Evolutionary conservation across 2,329 filamentous ascomycete genomes (phyloP).

Genomic region (Penicillium sp.): DNA sequence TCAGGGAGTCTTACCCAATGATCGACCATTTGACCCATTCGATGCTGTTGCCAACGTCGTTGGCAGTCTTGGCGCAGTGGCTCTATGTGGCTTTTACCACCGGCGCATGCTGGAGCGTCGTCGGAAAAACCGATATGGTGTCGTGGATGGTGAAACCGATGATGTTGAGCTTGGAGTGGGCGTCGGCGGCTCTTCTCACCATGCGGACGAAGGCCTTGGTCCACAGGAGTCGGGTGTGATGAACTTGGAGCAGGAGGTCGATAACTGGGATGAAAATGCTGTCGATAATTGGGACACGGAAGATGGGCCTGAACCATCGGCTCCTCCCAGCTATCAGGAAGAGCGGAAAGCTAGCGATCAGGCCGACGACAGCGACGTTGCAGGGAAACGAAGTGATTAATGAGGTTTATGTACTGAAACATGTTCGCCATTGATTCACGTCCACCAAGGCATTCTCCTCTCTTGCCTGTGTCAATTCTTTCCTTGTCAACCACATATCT

Average conservation of each 20-base stretch:
- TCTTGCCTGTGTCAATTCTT: no score
- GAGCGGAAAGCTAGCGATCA: slow-evolving; percentile 2
- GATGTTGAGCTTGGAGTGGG: slow-evolving; percentile 68
- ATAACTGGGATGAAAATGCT: slow-evolving; percentile 89
- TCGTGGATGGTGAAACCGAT: slow-evolving; percentile 48
- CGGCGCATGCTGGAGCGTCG: slow-evolving; percentile 89
- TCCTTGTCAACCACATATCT: background rate
- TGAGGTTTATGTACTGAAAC: no score
- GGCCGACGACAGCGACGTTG: slow-evolving; percentile 7
- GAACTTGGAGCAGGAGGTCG: slow-evolving; percentile 72
- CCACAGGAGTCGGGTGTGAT: slow-evolving; percentile 62
- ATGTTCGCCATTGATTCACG: no score
- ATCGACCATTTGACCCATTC: slow-evolving; percentile 66
- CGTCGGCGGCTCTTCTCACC: slow-evolving; percentile 35
- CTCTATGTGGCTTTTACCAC: slow-evolving; percentile 84
- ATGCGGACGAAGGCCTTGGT: slow-evolving; percentile 33
- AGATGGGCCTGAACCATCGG: slow-evolving; percentile 33
- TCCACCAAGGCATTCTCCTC: no score
- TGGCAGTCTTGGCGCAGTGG: slow-evolving; percentile 66
- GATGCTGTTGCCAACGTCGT: slow-evolving; percentile 84
- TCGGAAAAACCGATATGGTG: slow-evolving; percentile 66
- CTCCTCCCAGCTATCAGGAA: slow-evolving; percentile 20
- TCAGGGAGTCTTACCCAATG: slow-evolving; percentile 62
- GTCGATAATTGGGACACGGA: slow-evolving; percentile 61
- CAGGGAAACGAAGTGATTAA: slow-evolving; percentile 33